phyloP scores from a whole-genome alignment of 2,329 filamentous ascomycete species.

The Fusarium humuli region DNA sequence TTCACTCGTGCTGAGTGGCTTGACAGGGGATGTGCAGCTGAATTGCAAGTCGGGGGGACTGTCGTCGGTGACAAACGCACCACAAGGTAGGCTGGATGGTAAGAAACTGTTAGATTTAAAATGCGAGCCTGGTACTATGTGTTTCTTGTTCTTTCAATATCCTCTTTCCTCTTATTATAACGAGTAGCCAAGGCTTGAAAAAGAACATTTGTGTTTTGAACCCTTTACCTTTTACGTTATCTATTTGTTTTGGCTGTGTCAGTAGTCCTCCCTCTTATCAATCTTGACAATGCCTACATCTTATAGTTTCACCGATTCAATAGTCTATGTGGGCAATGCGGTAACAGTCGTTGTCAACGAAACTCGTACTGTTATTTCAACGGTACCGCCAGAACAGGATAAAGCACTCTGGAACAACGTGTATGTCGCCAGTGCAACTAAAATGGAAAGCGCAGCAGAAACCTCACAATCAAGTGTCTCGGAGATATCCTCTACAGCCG shows the following conservation, averaged over 20 bases:
- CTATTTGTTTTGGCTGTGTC: too few species aligned
- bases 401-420: too few species aligned
- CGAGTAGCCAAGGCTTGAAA: fast-evolving
- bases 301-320: fast-evolving
- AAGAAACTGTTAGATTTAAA: not conserved
- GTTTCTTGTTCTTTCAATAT: too few species aligned
- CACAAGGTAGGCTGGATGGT: not conserved
- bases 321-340: fast-evolving
- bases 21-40: conserved; percentile 9
- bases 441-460: fast-evolving
- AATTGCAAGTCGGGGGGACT: not conserved
- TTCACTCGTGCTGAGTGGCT: conserved; percentile 17
- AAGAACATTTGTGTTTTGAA: fast-evolving
- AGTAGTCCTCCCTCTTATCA: fast-evolving
- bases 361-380: not conserved
- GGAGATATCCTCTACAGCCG: not conserved
- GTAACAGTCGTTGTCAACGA: not conserved
- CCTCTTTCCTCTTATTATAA: fast-evolving
- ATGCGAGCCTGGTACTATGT: not conserved
- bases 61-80: not conserved
- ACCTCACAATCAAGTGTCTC: not conserved
- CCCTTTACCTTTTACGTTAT: fast-evolving
- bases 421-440: not conserved
- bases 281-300: too few species aligned
- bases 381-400: not conserved